Evolutionary conservation across 345 rosid species (phyloP), one percentile per base, ranked within the genome.

Genomic region (Gossypium herbaceum): DNA sequence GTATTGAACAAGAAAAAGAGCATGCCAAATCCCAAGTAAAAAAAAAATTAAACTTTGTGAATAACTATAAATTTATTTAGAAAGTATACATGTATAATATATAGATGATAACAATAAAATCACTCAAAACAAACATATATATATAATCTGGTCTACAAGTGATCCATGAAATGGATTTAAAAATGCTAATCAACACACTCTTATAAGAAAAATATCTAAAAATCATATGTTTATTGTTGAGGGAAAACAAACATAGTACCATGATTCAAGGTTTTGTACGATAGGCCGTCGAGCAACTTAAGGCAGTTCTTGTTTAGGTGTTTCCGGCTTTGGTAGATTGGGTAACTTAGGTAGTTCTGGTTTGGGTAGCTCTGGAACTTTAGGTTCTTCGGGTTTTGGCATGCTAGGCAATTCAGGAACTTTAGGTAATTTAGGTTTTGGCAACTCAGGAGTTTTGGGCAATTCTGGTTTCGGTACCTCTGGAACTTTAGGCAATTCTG

Each of bases 391-490:
- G 5, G 24, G 24, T 2, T 20, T 57, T 0, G 15, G 6, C 2
- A 20, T 19, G 27, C 11, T 20, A 7, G 27, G 25, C 1, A 20
- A 2, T 20, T 56, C 27, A 0, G 60, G 25, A 56, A 57, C 34
- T 24, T 50, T 74, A 0, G 84, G 84, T 0, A 78, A 1, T 9
- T 71, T 72, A 12, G 5, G 60, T 12, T 56, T 19, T 51, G 56
- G 5, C 4, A 51, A 5, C 5, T 51, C 52, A 1, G 13, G 13
- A 48, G 15, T 15, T 1, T 48, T 10, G 3, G 52, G 13, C 0
- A 48, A 48, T 48, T 48, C 52, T 12, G 52, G 4, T 15, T 48
- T 12, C 15, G 52, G 13, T 15, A 48, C 12, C 52, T 48, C 13
- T 3, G 17, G 16, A 48, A 48, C 52, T 48, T 48, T 48, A 48